Percentiles rank a stretch among this genome's conserved stretches.
Evolutionary conservation across 805 yeast species (phyloP).

Genomic region (Pichia pseudocactophila): DNA sequence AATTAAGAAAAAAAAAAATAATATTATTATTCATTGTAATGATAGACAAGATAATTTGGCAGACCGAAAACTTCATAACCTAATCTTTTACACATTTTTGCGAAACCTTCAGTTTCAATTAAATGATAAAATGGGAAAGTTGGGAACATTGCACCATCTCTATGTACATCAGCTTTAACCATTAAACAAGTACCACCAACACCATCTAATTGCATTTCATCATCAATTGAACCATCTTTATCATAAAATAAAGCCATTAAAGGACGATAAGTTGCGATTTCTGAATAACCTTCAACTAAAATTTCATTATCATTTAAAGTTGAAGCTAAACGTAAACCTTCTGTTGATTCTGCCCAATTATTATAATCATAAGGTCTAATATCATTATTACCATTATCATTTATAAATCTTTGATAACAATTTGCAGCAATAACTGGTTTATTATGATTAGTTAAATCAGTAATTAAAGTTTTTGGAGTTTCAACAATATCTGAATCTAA

Average conservation of each 20-base stretch:
- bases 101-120: conserved; percentile 97
- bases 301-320: conserved; percentile 80
- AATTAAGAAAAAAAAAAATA: background rate
- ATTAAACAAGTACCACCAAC: conserved; percentile 96
- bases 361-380: conserved; percentile 91
- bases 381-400: conserved; percentile 43
- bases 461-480: conserved; percentile 72
- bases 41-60: conserved; percentile 91
- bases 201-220: conserved; percentile 86
- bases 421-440: conserved; percentile 88
- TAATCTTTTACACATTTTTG: conserved; percentile 92
- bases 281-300: conserved; percentile 88
- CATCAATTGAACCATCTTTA: conserved; percentile 47
- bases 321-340: conserved; percentile 67
- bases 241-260: conserved; percentile 87
- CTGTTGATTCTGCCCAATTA: conserved; percentile 87
- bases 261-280: conserved; percentile 88
- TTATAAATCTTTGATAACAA: conserved; percentile 76
- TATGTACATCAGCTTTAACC: conserved; percentile 95
- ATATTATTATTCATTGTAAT: conserved; percentile 76
- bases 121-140: conserved; percentile 95
- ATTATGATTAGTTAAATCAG: conserved; percentile 79
- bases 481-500: conserved; percentile 91
- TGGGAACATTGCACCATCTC: conserved; percentile 99
- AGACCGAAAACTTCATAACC: conserved; percentile 88